phyloP scores from a whole-genome alignment of 257 asterid species.

The Pogostemon cablin region DNA sequence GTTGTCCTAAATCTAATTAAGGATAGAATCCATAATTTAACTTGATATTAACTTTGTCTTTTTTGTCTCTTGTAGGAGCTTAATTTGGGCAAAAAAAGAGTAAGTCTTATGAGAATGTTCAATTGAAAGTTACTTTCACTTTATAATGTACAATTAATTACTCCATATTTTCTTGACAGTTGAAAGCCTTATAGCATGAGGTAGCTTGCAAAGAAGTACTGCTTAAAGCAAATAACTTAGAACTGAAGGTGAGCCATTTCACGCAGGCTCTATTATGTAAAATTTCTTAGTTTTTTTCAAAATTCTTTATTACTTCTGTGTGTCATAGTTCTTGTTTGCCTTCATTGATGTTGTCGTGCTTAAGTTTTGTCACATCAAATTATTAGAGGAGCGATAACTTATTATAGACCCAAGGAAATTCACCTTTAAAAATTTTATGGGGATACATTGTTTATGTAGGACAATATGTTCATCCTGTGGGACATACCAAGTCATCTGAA shows the following conservation, averaged over 20 bases:
- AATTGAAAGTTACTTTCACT: not conserved
- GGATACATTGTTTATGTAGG: too few species aligned
- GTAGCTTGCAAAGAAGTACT: constrained; percentile 69
- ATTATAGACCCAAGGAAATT: too few species aligned
- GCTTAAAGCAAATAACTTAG: constrained; percentile 58
- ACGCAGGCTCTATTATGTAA: not conserved
- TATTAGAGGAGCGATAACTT: too few species aligned
- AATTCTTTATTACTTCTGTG: constrained; percentile 6
- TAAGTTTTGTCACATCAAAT: too few species aligned
- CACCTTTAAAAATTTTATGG: too few species aligned
- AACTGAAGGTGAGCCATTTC: constrained; percentile 37
- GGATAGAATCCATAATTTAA: not conserved
- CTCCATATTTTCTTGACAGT: constrained; percentile 38
- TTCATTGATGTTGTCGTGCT: too few species aligned
- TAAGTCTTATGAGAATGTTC: constrained; percentile 33
- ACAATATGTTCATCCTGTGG: too few species aligned
- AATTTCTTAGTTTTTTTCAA: not conserved
- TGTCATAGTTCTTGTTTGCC: too few species aligned
- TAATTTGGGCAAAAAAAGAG: constrained; percentile 70
- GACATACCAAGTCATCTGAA: too few species aligned
- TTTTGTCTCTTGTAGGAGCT: constrained; percentile 65
- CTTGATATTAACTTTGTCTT: not conserved
- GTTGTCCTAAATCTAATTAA: not conserved
- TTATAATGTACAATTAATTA: not conserved
- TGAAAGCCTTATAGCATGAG: constrained; percentile 75